Evolutionary conservation across 495 filamentous ascomycete genomes (phyloP), one percentile per base, ranked within the genome.

Genomic region (Penicillium coprophilum): DNA sequence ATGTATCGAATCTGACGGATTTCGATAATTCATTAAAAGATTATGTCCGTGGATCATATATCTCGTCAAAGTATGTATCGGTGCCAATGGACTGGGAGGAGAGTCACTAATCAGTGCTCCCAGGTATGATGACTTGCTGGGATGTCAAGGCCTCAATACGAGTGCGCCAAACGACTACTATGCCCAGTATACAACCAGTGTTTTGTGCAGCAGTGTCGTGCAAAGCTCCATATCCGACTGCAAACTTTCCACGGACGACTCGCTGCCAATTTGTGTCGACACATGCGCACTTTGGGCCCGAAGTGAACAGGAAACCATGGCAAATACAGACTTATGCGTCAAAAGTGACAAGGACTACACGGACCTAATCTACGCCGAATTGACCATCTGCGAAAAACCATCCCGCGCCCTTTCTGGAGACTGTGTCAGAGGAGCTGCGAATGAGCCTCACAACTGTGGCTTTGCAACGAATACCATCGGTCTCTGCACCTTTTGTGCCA

Each of bases 161-260:
- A 86, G 85, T 30, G 89, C 95, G 61, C 87, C 90, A n/a, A 86
- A 83, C 51, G 80, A 87, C 62, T 83, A 91, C 64, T 99, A 99
- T 75, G 94, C 95, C 21, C 87, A 92, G 64, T 99, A 92, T 73
- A 96, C 92, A 12, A 93, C 85, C 46, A 93, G 89, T 62, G 85
- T 92, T 68, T 82, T 99, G 60, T 99, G 95, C 82, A 97, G 92
- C 80, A 84, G 89, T 57, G 88, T 99, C 69, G 83, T 99, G 52
- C 95, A 97, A 72, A 91, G 91, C 66, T 99, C 95, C 23, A 85
- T 87, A 60, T 57, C 66, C n/a, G 70, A 79, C 34, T 97, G 95
- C 72, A 68, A 75, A 15, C 74, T 96, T 32, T 82, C 86, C 2
- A 66, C 74, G 6, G 70, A 77, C 45, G 71, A 88, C 30, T 85